Conservation (phyloP, 495 filamentous ascomycete genomes). For the Hypoxylon crocopeplum region DNA sequence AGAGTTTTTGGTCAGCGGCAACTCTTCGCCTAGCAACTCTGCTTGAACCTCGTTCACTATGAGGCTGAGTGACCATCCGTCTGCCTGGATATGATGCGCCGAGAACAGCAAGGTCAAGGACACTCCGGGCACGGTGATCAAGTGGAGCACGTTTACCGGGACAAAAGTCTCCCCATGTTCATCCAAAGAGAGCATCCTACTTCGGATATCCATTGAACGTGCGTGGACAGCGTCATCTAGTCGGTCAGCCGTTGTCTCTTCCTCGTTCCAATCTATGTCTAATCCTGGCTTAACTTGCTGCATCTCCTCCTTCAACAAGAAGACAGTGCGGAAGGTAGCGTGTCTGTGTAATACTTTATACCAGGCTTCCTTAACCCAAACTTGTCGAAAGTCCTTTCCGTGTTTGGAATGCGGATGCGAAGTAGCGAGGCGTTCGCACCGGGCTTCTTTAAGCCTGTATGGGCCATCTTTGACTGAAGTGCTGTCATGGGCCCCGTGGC, state of each 20-base stretch:
- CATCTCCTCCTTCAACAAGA: not conserved
- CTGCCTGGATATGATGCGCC: slow-evolving; percentile 9
- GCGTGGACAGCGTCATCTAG: not conserved
- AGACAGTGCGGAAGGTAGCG: not conserved
- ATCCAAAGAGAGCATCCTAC: not conserved
- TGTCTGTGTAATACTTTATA: not conserved
- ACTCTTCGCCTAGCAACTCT: not conserved
- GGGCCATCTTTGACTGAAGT: not conserved
- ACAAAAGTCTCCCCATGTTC: not conserved
- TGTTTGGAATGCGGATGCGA: not conserved
- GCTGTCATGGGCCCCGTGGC: slow-evolving; percentile 1
- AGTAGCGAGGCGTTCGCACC: not conserved
- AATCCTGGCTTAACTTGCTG: not conserved
- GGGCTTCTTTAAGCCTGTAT: not conserved
- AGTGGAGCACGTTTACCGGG: not conserved
- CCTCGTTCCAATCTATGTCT: not conserved
- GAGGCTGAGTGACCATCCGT: slow-evolving; percentile 12
- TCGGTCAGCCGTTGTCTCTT: not conserved
- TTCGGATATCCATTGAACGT: not conserved
- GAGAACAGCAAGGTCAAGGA: slow-evolving; percentile 1
- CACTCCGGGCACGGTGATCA: not conserved
- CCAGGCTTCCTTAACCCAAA: not conserved
- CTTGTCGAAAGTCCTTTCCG: not conserved
- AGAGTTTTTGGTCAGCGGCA: not conserved
- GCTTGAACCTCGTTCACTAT: slow-evolving; percentile 10